Evolutionary conservation across 306 rosid genomes (phyloP).

Genomic region (Fragaria nilgerrensis): DNA sequence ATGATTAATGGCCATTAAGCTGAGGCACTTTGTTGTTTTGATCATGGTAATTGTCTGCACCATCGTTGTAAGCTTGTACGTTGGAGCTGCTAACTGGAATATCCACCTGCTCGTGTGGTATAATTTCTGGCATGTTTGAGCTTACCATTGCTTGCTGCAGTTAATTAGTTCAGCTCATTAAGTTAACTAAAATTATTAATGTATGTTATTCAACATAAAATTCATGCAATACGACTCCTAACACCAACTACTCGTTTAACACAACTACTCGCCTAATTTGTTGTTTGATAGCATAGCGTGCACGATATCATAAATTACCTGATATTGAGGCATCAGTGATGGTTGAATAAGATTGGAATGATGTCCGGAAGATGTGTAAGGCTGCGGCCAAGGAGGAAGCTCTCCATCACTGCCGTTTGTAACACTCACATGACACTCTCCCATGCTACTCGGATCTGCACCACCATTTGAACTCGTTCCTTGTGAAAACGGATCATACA

Average conservation of each 20-base stretch:
- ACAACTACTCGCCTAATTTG: not conserved
- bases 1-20: conserved; percentile 21
- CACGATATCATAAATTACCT: conserved; percentile 12
- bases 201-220: not conserved
- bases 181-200: not conserved
- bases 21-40: conserved; percentile 38
- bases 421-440: conserved; percentile 44
- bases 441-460: conserved; percentile 38
- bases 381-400: conserved; percentile 46
- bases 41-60: conserved; percentile 33
- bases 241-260: not conserved
- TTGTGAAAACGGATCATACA: conserved; percentile 63
- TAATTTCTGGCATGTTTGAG: conserved; percentile 43
- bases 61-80: conserved; percentile 40
- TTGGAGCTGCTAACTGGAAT: conserved; percentile 48
- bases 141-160: conserved; percentile 50
- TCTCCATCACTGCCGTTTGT: conserved; percentile 38
- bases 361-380: conserved; percentile 29
- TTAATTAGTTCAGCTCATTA: not conserved
- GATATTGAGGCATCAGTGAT: conserved; percentile 32
- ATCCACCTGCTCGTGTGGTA: conserved; percentile 50
- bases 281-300: not conserved
- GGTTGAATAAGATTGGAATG: conserved; percentile 24
- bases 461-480: conserved; percentile 45
- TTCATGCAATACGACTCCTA: not conserved